Evolutionary conservation across 2,329 filamentous ascomycete species (phyloP).

Genomic region (Thermoascus crustaceus): DNA sequence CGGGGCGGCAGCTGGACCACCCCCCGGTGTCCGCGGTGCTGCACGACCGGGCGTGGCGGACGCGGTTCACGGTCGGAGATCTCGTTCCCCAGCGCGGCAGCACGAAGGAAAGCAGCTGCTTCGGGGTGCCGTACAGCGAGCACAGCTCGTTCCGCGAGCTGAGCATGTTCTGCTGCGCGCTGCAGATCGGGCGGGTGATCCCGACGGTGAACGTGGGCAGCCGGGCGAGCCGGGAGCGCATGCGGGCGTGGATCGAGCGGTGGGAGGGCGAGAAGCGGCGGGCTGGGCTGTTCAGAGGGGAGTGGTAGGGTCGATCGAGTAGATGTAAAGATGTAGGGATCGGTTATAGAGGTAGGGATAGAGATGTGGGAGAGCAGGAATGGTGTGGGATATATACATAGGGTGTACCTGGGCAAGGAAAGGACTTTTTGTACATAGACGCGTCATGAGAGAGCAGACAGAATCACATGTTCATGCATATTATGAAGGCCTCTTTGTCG

Average conservation of each 20-base stretch:
- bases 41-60: conserved; percentile 65
- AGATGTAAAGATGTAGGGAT: conserved; percentile 1
- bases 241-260: conserved; percentile 58
- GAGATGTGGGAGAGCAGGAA: too few relatives aligned
- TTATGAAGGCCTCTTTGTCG: too few relatives aligned
- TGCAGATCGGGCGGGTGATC: conserved; percentile 81
- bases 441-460: too few relatives aligned
- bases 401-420: too few relatives aligned
- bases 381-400: too few relatives aligned
- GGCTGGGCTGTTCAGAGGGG: conserved; percentile 49
- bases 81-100: conserved; percentile 76
- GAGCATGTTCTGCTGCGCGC: conserved; percentile 81
- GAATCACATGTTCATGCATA: too few relatives aligned
- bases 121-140: conserved; percentile 91
- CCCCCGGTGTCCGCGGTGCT: conserved; percentile 58
- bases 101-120: conserved; percentile 73
- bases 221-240: conserved; percentile 54
- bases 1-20: conserved; percentile 53
- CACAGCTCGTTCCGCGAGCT: conserved; percentile 92
- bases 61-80: conserved; percentile 61
- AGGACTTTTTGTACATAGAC: too few relatives aligned
- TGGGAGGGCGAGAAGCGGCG: conserved; percentile 57
- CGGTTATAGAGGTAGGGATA: too few relatives aligned
- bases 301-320: conserved; percentile 24
- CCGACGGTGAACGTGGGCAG: conserved; percentile 85